Evolutionary conservation across 108 stramenopile genomes (phyloP).

Genomic region (Nitzschia sp.): DNA sequence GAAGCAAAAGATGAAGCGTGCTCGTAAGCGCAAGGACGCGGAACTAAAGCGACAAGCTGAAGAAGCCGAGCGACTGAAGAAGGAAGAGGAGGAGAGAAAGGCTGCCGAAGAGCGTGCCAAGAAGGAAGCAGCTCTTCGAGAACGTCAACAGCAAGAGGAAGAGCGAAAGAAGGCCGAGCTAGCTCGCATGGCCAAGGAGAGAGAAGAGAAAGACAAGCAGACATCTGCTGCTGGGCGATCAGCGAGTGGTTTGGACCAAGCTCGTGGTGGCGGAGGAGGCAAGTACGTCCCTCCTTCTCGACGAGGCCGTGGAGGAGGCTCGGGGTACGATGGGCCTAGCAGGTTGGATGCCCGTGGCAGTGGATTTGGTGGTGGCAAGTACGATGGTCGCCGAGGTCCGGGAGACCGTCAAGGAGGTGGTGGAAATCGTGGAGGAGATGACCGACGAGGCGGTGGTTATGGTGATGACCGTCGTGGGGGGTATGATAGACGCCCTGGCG

Average conservation of each 20-base stretch:
- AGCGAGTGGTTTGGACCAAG: conserved; percentile 34
- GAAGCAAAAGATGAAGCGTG: conserved; percentile 66
- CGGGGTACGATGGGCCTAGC: conserved; percentile 31
- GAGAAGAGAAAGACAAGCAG: conserved; percentile 43
- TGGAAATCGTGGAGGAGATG: conserved; percentile 10
- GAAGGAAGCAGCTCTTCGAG: conserved; percentile 54
- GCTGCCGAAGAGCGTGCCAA: conserved; percentile 54
- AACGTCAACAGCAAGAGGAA: conserved; percentile 58
- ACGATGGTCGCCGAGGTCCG: conserved; percentile 38
- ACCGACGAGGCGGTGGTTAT: conserved; percentile 23
- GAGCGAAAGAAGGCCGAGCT: conserved; percentile 56
- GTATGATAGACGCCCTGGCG: neutral
- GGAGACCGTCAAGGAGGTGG: conserved; percentile 42
- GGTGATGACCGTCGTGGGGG: conserved; percentile 10
- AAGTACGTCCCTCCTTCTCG: conserved; percentile 75
- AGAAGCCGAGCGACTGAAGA: conserved; percentile 48
- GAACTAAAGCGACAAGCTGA: conserved; percentile 44
- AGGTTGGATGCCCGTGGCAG: conserved; percentile 9
- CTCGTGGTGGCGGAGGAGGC: conserved; percentile 19
- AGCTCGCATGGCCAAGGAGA: conserved; percentile 67
- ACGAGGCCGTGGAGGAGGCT: conserved; percentile 42
- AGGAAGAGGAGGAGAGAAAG: conserved; percentile 57
- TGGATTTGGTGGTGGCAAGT: conserved; percentile 40
- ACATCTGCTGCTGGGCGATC: conserved; percentile 19
- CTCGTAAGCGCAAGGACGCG: conserved; percentile 67